Evolutionary conservation across 345 rosid species (phyloP).

Genomic region (Aquilaria sinensis): DNA sequence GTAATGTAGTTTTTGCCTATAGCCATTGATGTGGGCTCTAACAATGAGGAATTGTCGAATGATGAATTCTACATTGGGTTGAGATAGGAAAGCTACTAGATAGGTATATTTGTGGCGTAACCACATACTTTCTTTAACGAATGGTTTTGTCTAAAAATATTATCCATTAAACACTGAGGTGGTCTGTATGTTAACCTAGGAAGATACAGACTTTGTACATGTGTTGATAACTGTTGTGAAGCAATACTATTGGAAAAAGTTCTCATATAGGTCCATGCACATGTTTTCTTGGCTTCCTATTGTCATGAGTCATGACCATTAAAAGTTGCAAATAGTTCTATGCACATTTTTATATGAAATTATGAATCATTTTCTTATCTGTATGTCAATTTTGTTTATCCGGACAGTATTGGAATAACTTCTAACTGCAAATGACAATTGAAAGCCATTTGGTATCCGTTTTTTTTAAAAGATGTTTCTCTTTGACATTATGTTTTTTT

Average conservation of each 20-base stretch:
- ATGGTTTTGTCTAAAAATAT: not conserved
- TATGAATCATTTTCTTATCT: not conserved
- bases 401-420: too few relatives aligned
- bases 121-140: constrained; percentile 1
- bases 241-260: constrained; percentile 88
- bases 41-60: constrained; percentile 70
- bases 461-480: too few relatives aligned
- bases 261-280: constrained; percentile 57
- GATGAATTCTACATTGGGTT: constrained; percentile 89
- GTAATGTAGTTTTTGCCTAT: constrained; percentile 63
- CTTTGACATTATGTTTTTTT: too few relatives aligned
- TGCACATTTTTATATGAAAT: not conserved
- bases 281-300: not conserved
- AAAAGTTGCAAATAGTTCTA: not conserved
- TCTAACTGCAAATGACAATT: too few relatives aligned
- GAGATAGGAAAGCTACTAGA: constrained; percentile 67
- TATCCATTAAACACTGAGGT: not conserved
- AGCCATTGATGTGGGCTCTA: constrained; percentile 87
- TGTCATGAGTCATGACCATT: not conserved
- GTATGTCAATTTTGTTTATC: too few relatives aligned
- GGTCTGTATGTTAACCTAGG: constrained; percentile 35
- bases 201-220: constrained; percentile 64
- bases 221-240: constrained; percentile 91
- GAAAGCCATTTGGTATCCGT: too few relatives aligned
- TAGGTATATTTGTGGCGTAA: constrained; percentile 34